Percentiles rank a stretch among this genome's conserved stretches.
Conservation (phyloP, 2,329 filamentous ascomycete genomes). For the Cladosporium colombiae region DNA sequence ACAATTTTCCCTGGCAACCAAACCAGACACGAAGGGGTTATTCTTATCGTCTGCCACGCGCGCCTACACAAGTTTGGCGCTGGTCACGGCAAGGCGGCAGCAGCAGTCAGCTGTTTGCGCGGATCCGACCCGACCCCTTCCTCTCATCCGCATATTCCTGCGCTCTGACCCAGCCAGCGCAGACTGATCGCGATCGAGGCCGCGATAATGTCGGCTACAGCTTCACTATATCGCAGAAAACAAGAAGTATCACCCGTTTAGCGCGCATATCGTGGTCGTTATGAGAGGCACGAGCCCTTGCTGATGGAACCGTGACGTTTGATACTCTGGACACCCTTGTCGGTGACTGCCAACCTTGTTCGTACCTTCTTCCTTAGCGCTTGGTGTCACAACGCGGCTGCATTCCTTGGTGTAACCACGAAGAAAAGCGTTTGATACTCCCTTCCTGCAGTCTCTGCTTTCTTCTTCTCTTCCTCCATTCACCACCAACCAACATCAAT, state of each 20-base stretch:
- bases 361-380: neutral
- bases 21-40: neutral
- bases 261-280: constrained; percentile 3
- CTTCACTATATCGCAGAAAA: neutral
- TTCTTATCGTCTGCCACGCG: neutral
- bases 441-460: neutral
- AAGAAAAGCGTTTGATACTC: constrained; percentile 1
- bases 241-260: neutral
- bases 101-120: neutral
- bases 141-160: constrained; percentile 1
- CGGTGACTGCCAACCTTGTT: constrained; percentile 13
- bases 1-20: constrained; percentile 4
- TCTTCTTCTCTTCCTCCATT: neutral
- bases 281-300: constrained; percentile 8
- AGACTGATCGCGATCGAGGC: constrained; percentile 6
- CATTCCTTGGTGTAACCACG: constrained; percentile 19
- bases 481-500: constrained; percentile 5
- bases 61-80: neutral
- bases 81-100: neutral
- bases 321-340: neutral
- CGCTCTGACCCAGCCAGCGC: constrained; percentile 10
- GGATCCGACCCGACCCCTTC: neutral
- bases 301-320: constrained; percentile 9
- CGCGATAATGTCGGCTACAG: constrained; percentile 8
- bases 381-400: constrained; percentile 5